Base-by-base conservation (phyloP, 192 early-diverging fungal species). In the Entomortierella beljakovae region DNA sequence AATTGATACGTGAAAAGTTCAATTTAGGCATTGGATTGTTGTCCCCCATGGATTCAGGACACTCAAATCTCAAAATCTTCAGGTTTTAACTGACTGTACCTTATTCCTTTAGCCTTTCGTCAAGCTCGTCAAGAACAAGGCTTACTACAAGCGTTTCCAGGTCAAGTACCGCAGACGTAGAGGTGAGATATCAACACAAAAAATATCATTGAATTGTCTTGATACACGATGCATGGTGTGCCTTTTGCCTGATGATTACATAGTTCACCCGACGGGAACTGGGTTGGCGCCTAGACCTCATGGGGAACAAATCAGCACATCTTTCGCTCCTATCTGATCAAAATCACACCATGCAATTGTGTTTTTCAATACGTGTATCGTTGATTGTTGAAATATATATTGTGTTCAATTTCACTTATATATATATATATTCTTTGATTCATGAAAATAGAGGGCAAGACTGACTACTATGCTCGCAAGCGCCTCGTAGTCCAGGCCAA, bases 401-500 rank as follows among this genome's bases (percentile, higher is more conserved):
- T n/a, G n/a, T n/a, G n/a, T n/a, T n/a, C n/a, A 40, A 40, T 40
- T 6, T 40, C 13, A 40, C 13, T 13, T 40, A 40, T 9, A 40
- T 13, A 13, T 13, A 9, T 9, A 40, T 40, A 40, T 50, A 5
- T 23, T 16, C 11, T 51, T 49, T 37, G 54, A 40, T 59, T 57
- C 51, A 73, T 23, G 46, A 33, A 51, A 76, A 61, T 82, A 97
- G 97, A 99, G 95, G 97, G 98, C 59, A 99, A 99, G 93, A 99
- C 98, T 84, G 98, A 99, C 91, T 99, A 98, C 97, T 98, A 97
- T 82, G 96, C 98, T 79, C 94, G 98, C 82, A 98, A 98, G 94
- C 92, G 94, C 81, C 90, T 99, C 68, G 92, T 98, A n/a, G 89
- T 92, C 81, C 98, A 99, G 89, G 98, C 98, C 75, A 99, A 99